phyloP scores from a whole-genome alignment of 2,329 filamentous ascomycete species.

The Neoarthrinium moseri region DNA sequence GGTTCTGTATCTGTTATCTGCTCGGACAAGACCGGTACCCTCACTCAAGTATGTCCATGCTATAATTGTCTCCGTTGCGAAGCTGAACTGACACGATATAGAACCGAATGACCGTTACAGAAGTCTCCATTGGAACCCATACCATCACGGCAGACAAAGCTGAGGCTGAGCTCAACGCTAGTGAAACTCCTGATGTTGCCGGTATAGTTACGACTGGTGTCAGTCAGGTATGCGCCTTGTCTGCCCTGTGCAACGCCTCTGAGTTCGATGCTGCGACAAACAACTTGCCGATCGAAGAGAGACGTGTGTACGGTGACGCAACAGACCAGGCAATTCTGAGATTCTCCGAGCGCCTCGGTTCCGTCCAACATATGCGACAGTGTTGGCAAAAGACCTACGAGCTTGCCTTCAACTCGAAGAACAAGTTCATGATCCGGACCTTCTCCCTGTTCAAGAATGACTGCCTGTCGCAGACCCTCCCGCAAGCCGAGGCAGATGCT shows the following conservation, averaged over 20 bases:
- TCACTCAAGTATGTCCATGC: conserved; percentile 51
- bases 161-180: conserved; percentile 35
- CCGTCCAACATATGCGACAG: conserved; percentile 57
- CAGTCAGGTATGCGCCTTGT: conserved; percentile 58
- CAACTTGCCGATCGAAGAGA: conserved; percentile 56
- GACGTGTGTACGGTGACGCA: conserved; percentile 71
- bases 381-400: conserved; percentile 67
- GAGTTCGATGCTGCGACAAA: conserved; percentile 69
- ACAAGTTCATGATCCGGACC: conserved; percentile 75
- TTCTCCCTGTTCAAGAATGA: conserved; percentile 44
- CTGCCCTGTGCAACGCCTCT: conserved; percentile 71
- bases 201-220: conserved; percentile 41
- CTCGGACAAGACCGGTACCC: conserved; percentile 74
- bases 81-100: conserved; percentile 21
- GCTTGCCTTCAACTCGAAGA: conserved; percentile 77
- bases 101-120: conserved; percentile 73
- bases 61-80: background rate
- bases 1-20: conserved; percentile 73
- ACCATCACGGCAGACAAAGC: conserved; percentile 51
- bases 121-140: conserved; percentile 58
- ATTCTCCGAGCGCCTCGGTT: conserved; percentile 64
- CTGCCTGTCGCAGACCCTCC: conserved; percentile 36
- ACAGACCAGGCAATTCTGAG: conserved; percentile 74
- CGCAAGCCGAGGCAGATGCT: conserved; percentile 28
- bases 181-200: conserved; percentile 20